A percentile compares a stretch with the other conserved stretches of the same genome.
Conservation (phyloP, 1,139 yeast species). For the Saccharomyces hybrid region DNA sequence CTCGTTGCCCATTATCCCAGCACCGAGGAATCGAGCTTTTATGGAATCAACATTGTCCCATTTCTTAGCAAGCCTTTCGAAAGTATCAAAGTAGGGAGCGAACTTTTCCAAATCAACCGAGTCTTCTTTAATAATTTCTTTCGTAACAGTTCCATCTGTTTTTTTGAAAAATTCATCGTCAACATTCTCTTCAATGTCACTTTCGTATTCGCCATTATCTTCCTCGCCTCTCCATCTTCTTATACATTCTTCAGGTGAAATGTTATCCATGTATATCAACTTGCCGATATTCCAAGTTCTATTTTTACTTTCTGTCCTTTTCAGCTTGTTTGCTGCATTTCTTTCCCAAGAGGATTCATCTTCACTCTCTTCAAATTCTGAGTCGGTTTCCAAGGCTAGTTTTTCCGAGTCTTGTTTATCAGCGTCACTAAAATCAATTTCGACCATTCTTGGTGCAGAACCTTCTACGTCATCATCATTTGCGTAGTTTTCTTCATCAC, state of each 20-base stretch:
- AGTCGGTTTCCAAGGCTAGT: constrained; percentile 33
- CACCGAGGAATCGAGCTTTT: constrained; percentile 52
- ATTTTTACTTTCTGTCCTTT: constrained; percentile 32
- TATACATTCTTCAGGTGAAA: constrained; percentile 68
- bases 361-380: constrained; percentile 42
- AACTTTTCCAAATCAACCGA: constrained; percentile 32
- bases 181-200: constrained; percentile 42
- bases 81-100: constrained; percentile 36
- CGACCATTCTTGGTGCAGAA: constrained; percentile 35
- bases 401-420: constrained; percentile 36
- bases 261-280: constrained; percentile 66
- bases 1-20: constrained; percentile 44
- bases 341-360: constrained; percentile 39
- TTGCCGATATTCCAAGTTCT: constrained; percentile 75
- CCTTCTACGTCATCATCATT: constrained; percentile 33
- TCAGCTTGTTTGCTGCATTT: constrained; percentile 41
- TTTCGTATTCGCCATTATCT: constrained; percentile 35
- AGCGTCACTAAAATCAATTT: constrained; percentile 42
- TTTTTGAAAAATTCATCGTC: constrained; percentile 61
- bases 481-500: constrained; percentile 36
- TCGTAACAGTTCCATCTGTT: constrained; percentile 31
- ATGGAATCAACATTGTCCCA: constrained; percentile 46
- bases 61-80: constrained; percentile 45
- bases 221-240: constrained; percentile 63
- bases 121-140: constrained; percentile 9